Conservation (phyloP, 495 filamentous ascomycete species). For the Cladorrhinum samala region DNA sequence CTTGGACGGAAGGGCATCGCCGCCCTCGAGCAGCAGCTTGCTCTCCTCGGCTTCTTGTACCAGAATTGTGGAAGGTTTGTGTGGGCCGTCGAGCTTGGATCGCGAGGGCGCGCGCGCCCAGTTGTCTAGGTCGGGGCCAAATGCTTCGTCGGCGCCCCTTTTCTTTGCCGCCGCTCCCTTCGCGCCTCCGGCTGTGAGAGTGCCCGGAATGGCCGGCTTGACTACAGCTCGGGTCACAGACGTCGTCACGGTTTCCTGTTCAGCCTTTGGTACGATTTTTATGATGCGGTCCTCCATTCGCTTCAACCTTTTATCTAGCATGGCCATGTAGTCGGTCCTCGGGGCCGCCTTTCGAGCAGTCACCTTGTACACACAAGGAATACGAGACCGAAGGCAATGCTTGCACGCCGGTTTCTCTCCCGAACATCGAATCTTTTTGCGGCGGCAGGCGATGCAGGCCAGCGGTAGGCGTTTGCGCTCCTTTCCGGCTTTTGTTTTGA, state of each 20-base stretch:
- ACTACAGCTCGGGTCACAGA: slow-evolving; percentile 67
- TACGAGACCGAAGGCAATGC: slow-evolving; percentile 87
- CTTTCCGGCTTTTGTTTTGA: slow-evolving; percentile 97
- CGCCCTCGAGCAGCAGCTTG: slow-evolving; percentile 70
- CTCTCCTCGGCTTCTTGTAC: slow-evolving; percentile 64
- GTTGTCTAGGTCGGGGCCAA: slow-evolving; percentile 71
- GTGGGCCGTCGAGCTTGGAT: slow-evolving; percentile 38
- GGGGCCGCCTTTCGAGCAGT: slow-evolving; percentile 94
- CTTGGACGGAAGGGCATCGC: slow-evolving; percentile 74
- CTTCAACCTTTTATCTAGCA: slow-evolving; percentile 89
- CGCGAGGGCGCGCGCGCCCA: slow-evolving; percentile 61
- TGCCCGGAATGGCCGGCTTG: slow-evolving; percentile 66
- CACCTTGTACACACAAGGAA: slow-evolving; percentile 98
- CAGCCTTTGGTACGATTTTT: slow-evolving; percentile 87
- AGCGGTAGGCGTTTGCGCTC: slow-evolving; percentile 88
- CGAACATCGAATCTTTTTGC: slow-evolving; percentile 97
- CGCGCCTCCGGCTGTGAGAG: slow-evolving; percentile 39
- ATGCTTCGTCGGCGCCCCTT: slow-evolving; percentile 80
- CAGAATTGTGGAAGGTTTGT: slow-evolving; percentile 52
- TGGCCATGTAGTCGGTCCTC: slow-evolving; percentile 97
- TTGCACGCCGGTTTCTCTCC: slow-evolving; percentile 97
- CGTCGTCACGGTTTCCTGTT: slow-evolving; percentile 48
- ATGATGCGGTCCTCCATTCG: slow-evolving; percentile 97
- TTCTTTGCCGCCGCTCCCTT: slow-evolving; percentile 57
- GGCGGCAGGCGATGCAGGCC: slow-evolving; percentile 90